Evolutionary conservation across 768 basidiomycete genomes (phyloP), one percentile per base, ranked within the genome.

Genomic region (Psilocybe tampanensis): DNA sequence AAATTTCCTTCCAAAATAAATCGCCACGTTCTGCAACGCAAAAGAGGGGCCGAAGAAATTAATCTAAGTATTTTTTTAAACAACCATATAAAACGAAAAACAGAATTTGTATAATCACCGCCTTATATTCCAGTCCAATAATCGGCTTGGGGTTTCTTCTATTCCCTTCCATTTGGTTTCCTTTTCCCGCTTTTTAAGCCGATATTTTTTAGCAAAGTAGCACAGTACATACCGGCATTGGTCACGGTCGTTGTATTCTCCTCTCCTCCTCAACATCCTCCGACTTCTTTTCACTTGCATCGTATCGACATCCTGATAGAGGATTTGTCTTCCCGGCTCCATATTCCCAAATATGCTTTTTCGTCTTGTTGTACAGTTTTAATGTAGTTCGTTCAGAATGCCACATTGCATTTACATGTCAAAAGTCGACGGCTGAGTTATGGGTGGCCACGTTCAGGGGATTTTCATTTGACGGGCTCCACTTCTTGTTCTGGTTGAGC

Each of bases 101-200:
- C 44, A 29, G n/a, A 23, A 58, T 22, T 33, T 58, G 56, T 52
- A 58, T 52, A 58, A 58, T 58, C 47, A 58, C 51, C 24, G 51
- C 43, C 45, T 39, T 39, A 39, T 54, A 8, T 45, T 44, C 43
- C 29, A 45, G 29, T 22, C 12, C 22, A 47, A 54, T 54, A 39
- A 47, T 47, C 44, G 22, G 33, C 44, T 45, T 39, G 36, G 36
- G 36, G n/a, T 39, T n/a, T 39, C n/a, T 39, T 15, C 33, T 15
- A 8, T 34, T 15, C 33, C 33, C 33, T 34, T 15, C 33, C 36
- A 15, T 39, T n/a, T 13, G 15, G 6, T 39, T 13, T 39, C 15
- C 15, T 39, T 5, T n/a, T 15, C 12, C 12, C 9, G 5, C 9
- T 29, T 29, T 29, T 9, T 29, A 5, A 9, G 29, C 29, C 29